Percentiles rank a stretch among this genome's conserved stretches.
phyloP scores from a whole-genome alignment of 768 basidiomycete genomes.

The Peribolospora baueri region DNA sequence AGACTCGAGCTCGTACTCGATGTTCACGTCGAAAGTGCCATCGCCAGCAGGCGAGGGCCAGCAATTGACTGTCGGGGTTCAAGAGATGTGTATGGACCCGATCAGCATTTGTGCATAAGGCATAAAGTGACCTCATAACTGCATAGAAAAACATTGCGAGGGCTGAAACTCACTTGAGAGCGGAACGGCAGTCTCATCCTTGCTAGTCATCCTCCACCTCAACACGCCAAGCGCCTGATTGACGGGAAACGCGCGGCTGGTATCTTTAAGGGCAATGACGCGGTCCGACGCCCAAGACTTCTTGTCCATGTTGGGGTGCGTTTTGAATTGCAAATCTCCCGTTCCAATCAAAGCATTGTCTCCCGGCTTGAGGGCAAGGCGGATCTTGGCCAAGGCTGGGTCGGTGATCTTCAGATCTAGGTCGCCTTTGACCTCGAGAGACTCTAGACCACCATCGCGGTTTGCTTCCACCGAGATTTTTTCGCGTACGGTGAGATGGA shows the following conservation, averaged over 20 bases:
- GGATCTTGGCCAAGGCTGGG: slow-evolving; percentile 42
- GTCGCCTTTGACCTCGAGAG: slow-evolving; percentile 79
- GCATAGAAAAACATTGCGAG: neutral
- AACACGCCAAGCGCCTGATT: slow-evolving; percentile 59
- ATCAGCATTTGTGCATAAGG: neutral
- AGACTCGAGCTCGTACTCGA: slow-evolving; percentile 63
- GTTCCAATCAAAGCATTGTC: slow-evolving; percentile 32
- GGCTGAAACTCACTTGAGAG: slow-evolving; percentile 46
- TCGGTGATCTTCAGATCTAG: slow-evolving; percentile 77
- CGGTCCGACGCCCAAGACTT: slow-evolving; percentile 44
- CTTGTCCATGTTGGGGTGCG: slow-evolving; percentile 83
- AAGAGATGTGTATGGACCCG: neutral
- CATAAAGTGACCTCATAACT: neutral
- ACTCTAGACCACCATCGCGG: slow-evolving; percentile 71
- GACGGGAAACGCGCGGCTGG: slow-evolving; percentile 60
- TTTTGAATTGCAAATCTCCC: slow-evolving; percentile 69
- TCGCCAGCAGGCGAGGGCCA: slow-evolving; percentile 86
- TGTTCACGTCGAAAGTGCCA: slow-evolving; percentile 79
- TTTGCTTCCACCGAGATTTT: slow-evolving; percentile 52
- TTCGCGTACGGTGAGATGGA: slow-evolving; percentile 71
- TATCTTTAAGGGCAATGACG: slow-evolving; percentile 58
- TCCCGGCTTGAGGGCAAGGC: slow-evolving; percentile 34
- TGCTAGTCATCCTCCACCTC: slow-evolving; percentile 75
- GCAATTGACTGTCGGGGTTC: slow-evolving; percentile 46
- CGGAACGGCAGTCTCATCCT: slow-evolving; percentile 76